These are phyloP conservation scores for Dothiorella sarmentorum DNA, from an alignment of 2,329 filamentous ascomycete species.

Conservation along the genomic window DNA sequence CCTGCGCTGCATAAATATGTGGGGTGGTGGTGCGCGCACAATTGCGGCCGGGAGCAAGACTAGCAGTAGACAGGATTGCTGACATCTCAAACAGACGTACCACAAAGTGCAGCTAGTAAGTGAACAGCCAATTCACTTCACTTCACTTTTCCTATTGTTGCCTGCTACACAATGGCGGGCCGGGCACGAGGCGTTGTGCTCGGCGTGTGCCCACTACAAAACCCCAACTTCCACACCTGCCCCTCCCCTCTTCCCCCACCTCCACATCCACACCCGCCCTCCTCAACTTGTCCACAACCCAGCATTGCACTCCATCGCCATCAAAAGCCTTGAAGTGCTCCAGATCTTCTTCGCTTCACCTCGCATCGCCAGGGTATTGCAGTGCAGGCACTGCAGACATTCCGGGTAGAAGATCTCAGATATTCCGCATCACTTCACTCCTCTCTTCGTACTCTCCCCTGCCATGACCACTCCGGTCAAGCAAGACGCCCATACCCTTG, in stretches of 20 bases:
- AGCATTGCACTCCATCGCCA: not conserved
- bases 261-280: not conserved
- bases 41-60: constrained; percentile 21
- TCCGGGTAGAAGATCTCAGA: constrained; percentile 9
- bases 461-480: not conserved
- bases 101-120: constrained; percentile 77
- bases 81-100: constrained; percentile 50
- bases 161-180: too few species aligned
- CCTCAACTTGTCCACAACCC: constrained; percentile 1
- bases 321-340: not conserved
- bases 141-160: not conserved
- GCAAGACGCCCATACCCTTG: not conserved
- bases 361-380: constrained; percentile 4
- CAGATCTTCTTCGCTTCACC: not conserved
- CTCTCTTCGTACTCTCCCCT: not conserved
- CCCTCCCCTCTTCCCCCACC: not conserved
- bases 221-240: not conserved
- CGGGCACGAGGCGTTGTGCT: not conserved
- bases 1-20: not conserved
- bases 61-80: constrained; percentile 24
- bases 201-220: not conserved
- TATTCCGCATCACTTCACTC: not conserved
- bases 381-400: constrained; percentile 6
- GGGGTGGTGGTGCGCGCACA: not conserved
- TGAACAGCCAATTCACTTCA: not conserved